Base-by-base conservation (phyloP, 306 rosid species). In the Senna tora region DNA sequence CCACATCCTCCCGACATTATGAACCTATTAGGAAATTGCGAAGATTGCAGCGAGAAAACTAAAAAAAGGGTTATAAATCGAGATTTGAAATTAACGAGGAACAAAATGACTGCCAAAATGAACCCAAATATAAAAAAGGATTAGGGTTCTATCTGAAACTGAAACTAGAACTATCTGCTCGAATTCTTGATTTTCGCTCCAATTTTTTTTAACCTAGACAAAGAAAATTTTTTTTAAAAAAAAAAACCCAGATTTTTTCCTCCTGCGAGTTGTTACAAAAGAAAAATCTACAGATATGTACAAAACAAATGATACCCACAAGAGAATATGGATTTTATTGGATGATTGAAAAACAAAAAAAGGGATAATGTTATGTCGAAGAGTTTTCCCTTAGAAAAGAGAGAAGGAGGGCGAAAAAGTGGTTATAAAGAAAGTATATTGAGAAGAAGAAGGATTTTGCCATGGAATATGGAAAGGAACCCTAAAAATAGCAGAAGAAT, bases 1-100 rank as follows among this genome's bases (percentile, higher is more conserved):
- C 70, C 87, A 10, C 47, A 9, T 45, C 69, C 87, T 53, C 47
- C 75, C 47, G 65, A 75, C 89, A 85, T 82, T 46, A 7, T 61
- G 33, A 72, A 16, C 0, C 30, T 3, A 3, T 36, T 1, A 36
- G 5, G 7, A 50, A 41, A 55, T 32, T 13, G 47, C 47, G 17
- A 3, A 36, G 20, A 11, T 3, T 60, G 47, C 28, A 14, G 34
- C 21, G 30, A 58, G 13, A 17, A 60, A 36, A 36, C 4, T n/a
- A 1, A 5, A 2, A 20, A 52, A 2, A 21, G n/a, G 49, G 6
- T 45, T 45, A 45, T 14, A 3, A 13, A 45, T 45, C 6, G 17
- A 45, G 5, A 17, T 13, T 45, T 4, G 17, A 13, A 45, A 13
- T 45, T 14, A 14, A 2, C 16, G 1, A 45, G 5, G 2, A 13